Conservation (phyloP, 2,329 filamentous ascomycete genomes). For the Pseudopyricularia javanii region DNA sequence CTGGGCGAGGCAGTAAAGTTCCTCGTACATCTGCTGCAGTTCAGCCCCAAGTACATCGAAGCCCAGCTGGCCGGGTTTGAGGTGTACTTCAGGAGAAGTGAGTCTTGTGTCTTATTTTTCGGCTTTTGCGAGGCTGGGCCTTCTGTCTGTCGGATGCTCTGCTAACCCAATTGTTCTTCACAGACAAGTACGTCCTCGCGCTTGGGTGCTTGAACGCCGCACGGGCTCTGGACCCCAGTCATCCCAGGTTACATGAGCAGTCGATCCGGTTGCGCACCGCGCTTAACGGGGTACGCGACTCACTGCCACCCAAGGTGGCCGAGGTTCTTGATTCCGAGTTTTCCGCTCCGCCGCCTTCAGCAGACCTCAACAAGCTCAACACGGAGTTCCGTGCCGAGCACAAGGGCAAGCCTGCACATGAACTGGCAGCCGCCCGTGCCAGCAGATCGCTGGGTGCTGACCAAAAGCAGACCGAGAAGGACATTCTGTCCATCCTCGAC, state of each 20-base stretch:
- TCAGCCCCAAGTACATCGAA: slow-evolving; percentile 67
- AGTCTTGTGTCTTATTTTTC: slow-evolving; percentile 16
- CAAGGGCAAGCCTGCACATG: slow-evolving; percentile 46
- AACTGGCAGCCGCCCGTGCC: slow-evolving; percentile 48
- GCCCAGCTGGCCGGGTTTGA: slow-evolving; percentile 82
- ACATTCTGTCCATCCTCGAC: slow-evolving; percentile 14
- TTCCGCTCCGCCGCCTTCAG: slow-evolving; percentile 42
- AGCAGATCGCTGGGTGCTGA: slow-evolving; percentile 31
- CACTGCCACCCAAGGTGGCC: slow-evolving; percentile 52
- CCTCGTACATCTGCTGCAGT: slow-evolving; percentile 67
- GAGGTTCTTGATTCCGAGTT: slow-evolving; percentile 62
- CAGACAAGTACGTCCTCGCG: slow-evolving; percentile 79
- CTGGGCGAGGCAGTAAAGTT: slow-evolving; percentile 82
- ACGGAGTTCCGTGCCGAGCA: slow-evolving; percentile 51
- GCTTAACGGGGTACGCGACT: slow-evolving; percentile 37
- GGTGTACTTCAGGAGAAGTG: slow-evolving; percentile 75
- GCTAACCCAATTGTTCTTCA: slow-evolving; percentile 1
- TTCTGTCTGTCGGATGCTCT: neutral
- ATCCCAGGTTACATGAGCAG: slow-evolving; percentile 67
- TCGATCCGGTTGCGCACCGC: slow-evolving; percentile 55
- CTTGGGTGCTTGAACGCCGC: slow-evolving; percentile 74
- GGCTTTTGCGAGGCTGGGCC: neutral
- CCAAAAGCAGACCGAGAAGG: slow-evolving; percentile 33
- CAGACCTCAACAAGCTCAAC: slow-evolving; percentile 52
- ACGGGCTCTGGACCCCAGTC: slow-evolving; percentile 51